A percentile compares a stretch with the other conserved stretches of the same genome.
These are phyloP conservation scores for Sanguinoderma infundibulare DNA, from an alignment of 1,284 basidiomycete genomes.

Conservation along the genomic window DNA sequence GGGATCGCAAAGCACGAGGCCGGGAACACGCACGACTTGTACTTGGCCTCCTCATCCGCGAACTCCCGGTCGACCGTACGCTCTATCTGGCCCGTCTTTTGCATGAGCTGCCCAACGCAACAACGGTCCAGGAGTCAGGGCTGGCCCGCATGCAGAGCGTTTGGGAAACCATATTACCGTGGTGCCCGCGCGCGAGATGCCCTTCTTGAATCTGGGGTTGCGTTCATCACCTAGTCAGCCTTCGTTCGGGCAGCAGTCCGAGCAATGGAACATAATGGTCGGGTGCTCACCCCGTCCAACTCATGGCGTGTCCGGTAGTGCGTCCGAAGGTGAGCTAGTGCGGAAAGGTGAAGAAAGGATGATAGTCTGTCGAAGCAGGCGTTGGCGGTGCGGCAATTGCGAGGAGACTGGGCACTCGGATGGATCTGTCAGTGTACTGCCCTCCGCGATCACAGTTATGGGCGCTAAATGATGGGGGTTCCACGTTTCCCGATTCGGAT, in stretches of 20 bases:
- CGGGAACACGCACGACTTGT: constrained; percentile 71
- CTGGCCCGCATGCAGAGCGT: background rate
- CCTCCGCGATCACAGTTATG: constrained; percentile 12
- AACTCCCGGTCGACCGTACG: constrained; percentile 95
- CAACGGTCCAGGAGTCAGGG: background rate
- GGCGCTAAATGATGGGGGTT: constrained; percentile 3
- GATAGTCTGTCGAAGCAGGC: constrained; percentile 11
- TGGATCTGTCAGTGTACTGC: too few species aligned
- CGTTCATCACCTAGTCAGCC: background rate
- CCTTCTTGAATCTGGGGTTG: constrained; percentile 24
- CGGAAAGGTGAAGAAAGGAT: constrained; percentile 9
- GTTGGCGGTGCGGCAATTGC: constrained; percentile 8
- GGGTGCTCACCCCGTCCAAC: constrained; percentile 23
- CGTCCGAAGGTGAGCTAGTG: background rate
- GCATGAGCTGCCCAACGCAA: constrained; percentile 65
- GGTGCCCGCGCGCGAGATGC: constrained; percentile 25
- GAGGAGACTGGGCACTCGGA: background rate
- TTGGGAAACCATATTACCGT: constrained; percentile 14
- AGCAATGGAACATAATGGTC: background rate
- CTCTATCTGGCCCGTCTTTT: constrained; percentile 98
- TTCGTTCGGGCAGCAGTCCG: too few species aligned
- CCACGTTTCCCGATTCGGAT: background rate
- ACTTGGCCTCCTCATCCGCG: constrained; percentile 90
- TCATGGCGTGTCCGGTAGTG: constrained; percentile 10
- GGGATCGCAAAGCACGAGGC: background rate